These are phyloP conservation scores for Russula sp. DNA, from an alignment of 768 basidiomycete genomes.

Conservation along the genomic window DNA sequence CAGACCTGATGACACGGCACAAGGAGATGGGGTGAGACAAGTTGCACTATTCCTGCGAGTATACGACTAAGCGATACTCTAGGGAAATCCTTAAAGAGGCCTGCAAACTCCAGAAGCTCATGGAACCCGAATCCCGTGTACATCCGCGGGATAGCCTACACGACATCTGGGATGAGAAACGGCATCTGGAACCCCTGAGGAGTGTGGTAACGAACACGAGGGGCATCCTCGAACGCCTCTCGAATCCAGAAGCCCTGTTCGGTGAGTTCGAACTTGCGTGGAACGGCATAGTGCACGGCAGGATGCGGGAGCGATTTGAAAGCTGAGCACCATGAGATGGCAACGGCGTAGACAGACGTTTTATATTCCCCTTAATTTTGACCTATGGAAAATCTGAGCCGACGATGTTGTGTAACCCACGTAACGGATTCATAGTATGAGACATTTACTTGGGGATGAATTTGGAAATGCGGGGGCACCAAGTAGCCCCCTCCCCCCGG, in stretches of 20 bases:
- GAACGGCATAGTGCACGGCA: conserved; percentile 9
- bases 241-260: neutral
- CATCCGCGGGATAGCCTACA: neutral
- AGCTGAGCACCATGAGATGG: neutral
- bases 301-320: neutral
- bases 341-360: neutral
- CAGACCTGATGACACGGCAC: neutral
- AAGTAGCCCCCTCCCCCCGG: too few species aligned
- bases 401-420: too few species aligned
- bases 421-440: too few species aligned
- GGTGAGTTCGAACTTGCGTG: conserved; percentile 9
- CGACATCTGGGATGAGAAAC: neutral
- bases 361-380: neutral
- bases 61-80: neutral
- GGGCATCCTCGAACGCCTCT: neutral
- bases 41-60: neutral
- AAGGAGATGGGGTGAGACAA: neutral
- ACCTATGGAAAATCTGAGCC: neutral
- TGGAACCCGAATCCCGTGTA: neutral
- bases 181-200: neutral
- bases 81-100: conserved; percentile 3
- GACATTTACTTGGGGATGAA: too few species aligned
- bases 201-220: conserved; percentile 1
- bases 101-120: neutral
- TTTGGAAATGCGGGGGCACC: too few species aligned